These are phyloP conservation scores for Saccharomyces hybrid DNA, from an alignment of 1,139 yeast genomes.

Conservation along the genomic window DNA sequence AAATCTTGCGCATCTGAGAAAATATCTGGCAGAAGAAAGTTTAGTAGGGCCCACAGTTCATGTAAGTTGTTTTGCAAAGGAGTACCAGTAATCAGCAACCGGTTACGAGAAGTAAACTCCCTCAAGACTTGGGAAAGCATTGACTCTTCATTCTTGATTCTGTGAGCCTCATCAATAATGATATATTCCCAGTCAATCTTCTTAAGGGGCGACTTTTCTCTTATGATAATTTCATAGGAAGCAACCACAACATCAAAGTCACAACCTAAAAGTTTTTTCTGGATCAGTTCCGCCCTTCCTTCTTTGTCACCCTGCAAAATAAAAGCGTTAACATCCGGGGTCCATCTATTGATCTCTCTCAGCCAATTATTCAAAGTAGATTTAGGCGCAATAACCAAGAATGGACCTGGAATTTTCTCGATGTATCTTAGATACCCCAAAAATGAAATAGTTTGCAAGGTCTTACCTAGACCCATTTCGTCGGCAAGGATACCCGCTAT, in stretches of 20 bases:
- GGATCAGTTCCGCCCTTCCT: constrained; percentile 55
- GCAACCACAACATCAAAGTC: constrained; percentile 86
- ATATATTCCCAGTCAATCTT: constrained; percentile 91
- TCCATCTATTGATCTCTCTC: constrained; percentile 89
- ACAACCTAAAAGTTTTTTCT: constrained; percentile 53
- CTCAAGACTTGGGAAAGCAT: constrained; percentile 85
- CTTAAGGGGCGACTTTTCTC: constrained; percentile 74
- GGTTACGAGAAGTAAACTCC: constrained; percentile 72
- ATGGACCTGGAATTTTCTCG: constrained; percentile 81
- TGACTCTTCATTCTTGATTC: constrained; percentile 91
- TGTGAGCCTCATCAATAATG: constrained; percentile 92
- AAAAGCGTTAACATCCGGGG: constrained; percentile 83
- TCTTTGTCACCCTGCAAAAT: constrained; percentile 87
- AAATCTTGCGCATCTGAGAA: constrained; percentile 86
- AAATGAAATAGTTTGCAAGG: constrained; percentile 87
- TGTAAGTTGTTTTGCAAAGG: constrained; percentile 92
- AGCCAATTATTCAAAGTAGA: constrained; percentile 95
- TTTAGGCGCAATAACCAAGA: constrained; percentile 86
- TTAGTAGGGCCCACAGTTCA: constrained; percentile 91
- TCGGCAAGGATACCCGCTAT: constrained; percentile 91
- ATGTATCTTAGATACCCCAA: constrained; percentile 78
- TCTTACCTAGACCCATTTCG: constrained; percentile 97
- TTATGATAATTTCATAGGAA: constrained; percentile 85
- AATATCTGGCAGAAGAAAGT: constrained; percentile 87
- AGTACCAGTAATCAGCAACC: constrained; percentile 89